These are phyloP conservation scores for Yarrowia sp. DNA, from an alignment of 805 yeast genomes.

Conservation along the genomic window DNA sequence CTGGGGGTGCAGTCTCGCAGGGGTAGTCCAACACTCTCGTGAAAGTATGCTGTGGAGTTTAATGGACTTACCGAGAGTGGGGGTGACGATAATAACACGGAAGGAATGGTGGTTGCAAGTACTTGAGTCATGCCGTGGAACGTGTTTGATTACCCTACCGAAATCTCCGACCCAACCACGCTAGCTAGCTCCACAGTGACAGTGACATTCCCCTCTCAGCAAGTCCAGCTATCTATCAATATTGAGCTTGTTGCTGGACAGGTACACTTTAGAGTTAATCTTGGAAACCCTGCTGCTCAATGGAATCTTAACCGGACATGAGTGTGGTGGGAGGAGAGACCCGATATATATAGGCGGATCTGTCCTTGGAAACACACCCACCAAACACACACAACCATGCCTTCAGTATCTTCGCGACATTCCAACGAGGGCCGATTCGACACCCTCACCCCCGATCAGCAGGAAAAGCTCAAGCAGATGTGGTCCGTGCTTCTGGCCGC, in stretches of 20 bases:
- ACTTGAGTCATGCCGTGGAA: too few species aligned
- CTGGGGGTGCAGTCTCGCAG: background rate
- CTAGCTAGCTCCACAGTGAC: too few species aligned
- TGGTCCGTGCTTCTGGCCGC: conserved; percentile 25
- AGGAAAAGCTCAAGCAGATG: conserved; percentile 19
- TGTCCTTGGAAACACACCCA: background rate
- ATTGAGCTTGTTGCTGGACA: background rate
- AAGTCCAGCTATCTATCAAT: too few species aligned
- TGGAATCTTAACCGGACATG: background rate
- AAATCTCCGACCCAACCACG: too few species aligned
- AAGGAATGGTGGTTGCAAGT: too few species aligned
- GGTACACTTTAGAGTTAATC: background rate
- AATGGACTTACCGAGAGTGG: background rate
- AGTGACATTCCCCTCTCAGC: too few species aligned
- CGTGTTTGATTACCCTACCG: too few species aligned
- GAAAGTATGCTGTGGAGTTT: background rate
- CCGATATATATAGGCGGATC: too few species aligned
- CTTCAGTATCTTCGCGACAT: background rate
- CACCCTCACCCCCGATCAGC: conserved; percentile 24
- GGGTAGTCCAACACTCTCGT: background rate
- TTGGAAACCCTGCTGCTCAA: background rate
- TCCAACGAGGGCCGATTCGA: conserved; percentile 15
- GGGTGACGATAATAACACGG: background rate
- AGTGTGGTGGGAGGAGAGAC: too few species aligned
- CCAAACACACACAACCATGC: background rate